Evolutionary conservation across 2,329 filamentous ascomycete genomes (phyloP).

Genomic region (Curvularia verruculosa): DNA sequence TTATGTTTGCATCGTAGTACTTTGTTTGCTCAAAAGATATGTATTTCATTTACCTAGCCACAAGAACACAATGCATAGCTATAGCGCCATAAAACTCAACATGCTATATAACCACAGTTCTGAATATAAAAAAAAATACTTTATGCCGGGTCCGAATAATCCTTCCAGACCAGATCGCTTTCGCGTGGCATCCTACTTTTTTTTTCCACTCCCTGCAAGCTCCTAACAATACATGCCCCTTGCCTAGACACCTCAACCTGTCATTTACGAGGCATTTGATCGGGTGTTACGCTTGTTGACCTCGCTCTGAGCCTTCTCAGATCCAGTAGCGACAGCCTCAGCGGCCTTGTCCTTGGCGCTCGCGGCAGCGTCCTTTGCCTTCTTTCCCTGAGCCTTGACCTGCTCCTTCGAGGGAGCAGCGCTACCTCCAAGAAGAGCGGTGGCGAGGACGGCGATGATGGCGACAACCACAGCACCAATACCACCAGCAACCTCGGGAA

Average conservation of each 20-base stretch:
- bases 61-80: constrained; percentile 39
- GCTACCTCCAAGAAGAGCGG: constrained; percentile 70
- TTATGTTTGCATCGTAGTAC: neutral
- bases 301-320: constrained; percentile 77
- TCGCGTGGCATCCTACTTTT: neutral
- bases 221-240: constrained; percentile 3
- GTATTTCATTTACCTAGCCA: constrained; percentile 27
- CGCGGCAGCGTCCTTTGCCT: constrained; percentile 73
- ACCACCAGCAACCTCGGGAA: constrained; percentile 88
- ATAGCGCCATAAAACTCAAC: constrained; percentile 34
- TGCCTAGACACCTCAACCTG: neutral
- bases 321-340: constrained; percentile 63
- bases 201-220: constrained; percentile 14
- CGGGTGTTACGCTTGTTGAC: constrained; percentile 64
- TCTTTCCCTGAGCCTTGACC: constrained; percentile 74
- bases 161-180: constrained; percentile 24
- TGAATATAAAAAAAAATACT: constrained; percentile 26
- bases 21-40: constrained; percentile 12
- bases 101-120: constrained; percentile 34
- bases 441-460: constrained; percentile 70
- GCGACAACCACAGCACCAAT: constrained; percentile 73
- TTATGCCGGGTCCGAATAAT: constrained; percentile 14
- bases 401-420: constrained; percentile 68
- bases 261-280: constrained; percentile 42
- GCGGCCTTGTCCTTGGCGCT: constrained; percentile 73